Percentiles rank a stretch among this genome's conserved stretches.
phyloP scores from a whole-genome alignment of 306 rosid genomes.

The Begonia peltatifolia region DNA sequence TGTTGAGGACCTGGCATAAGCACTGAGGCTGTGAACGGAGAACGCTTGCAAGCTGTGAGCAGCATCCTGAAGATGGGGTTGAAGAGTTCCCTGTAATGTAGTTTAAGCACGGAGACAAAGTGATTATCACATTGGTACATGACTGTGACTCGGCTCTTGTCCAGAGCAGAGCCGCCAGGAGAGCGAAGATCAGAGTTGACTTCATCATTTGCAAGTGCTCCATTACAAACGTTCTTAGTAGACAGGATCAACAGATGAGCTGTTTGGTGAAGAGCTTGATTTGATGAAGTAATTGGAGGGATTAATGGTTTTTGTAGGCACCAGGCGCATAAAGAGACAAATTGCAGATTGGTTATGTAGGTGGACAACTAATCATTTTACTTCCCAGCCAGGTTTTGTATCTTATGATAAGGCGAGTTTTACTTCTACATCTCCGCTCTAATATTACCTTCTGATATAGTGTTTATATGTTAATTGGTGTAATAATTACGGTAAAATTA shows the following conservation, averaged over 20 bases:
- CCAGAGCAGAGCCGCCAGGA: constrained; percentile 16
- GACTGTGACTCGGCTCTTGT: constrained; percentile 20
- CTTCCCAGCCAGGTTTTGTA: background rate
- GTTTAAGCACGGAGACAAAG: constrained; percentile 57
- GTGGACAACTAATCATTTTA: constrained; percentile 35
- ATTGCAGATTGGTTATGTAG: constrained; percentile 21
- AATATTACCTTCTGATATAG: too few species aligned
- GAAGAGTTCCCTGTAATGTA: constrained; percentile 55
- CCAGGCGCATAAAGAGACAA: constrained; percentile 18
- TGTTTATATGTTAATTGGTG: too few species aligned
- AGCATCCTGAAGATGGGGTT: constrained; percentile 57
- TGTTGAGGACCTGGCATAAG: constrained; percentile 48
- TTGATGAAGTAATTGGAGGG: background rate
- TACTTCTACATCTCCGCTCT: too few species aligned
- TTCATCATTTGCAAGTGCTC: background rate
- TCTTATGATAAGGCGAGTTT: too few species aligned
- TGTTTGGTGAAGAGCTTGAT: background rate
- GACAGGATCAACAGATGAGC: too few species aligned
- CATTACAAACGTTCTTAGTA: too few species aligned
- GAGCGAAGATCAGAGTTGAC: constrained; percentile 17
- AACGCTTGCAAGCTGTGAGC: constrained; percentile 43
- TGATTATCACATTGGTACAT: constrained; percentile 39
- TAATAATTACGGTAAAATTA: too few species aligned
- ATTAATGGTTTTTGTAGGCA: constrained; percentile 21
- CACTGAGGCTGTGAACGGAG: constrained; percentile 53